These are phyloP conservation scores for Mucor velutinosus DNA, from an alignment of 371 early-diverging fungal genomes.

Conservation along the genomic window DNA sequence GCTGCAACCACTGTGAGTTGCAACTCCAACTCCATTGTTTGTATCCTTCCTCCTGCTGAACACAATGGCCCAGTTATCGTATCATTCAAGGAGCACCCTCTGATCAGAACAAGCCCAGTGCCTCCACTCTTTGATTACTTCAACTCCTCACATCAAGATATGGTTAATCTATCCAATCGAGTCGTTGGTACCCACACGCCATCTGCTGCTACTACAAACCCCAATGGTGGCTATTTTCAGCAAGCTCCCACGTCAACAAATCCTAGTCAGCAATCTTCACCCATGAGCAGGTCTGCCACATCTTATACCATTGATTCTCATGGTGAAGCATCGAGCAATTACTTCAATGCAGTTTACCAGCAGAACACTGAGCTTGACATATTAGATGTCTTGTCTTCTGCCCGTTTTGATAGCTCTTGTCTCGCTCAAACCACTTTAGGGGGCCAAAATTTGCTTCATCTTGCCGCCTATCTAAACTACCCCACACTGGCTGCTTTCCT, in stretches of 20 bases:
- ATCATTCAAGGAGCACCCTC: constrained; percentile 58
- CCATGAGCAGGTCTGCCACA: background rate
- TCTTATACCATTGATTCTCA: background rate
- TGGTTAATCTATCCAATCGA: constrained; percentile 77
- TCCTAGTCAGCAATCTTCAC: background rate
- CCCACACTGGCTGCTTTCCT: constrained; percentile 1
- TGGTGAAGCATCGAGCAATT: background rate
- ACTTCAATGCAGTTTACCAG: background rate
- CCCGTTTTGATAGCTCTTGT: background rate
- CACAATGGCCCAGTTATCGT: constrained; percentile 70
- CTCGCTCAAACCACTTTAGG: background rate
- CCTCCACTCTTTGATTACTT: constrained; percentile 49
- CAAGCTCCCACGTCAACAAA: background rate
- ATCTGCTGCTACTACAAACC: background rate
- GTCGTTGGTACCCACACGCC: background rate
- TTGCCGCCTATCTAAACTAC: constrained; percentile 13
- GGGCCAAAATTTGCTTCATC: constrained; percentile 26
- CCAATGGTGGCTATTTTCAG: background rate
- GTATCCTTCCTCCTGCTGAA: constrained; percentile 75
- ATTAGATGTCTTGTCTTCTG: background rate
- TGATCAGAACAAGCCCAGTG: constrained; percentile 24
- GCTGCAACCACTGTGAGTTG: constrained; percentile 54
- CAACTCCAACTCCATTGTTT: constrained; percentile 67
- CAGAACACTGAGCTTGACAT: background rate
- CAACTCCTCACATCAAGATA: constrained; percentile 64